Evolutionary conservation across 2,329 filamentous ascomycete species (phyloP).

Genomic region (Fusarium lyarnte): DNA sequence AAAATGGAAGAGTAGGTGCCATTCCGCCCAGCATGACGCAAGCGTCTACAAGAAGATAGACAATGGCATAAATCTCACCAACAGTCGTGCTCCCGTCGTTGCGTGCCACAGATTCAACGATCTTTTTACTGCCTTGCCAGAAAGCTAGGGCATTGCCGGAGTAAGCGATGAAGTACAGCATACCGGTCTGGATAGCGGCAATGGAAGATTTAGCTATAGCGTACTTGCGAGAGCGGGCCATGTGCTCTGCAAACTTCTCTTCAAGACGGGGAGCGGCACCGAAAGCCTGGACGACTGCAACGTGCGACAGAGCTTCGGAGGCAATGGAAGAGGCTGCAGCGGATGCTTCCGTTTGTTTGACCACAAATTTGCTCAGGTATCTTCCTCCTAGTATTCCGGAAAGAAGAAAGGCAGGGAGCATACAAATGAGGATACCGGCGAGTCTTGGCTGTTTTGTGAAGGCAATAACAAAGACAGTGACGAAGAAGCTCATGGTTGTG

Average conservation of each 20-base stretch:
- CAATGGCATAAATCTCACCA: not conserved
- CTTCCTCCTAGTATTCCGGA: slow-evolving; percentile 67
- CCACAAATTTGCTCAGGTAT: slow-evolving; percentile 61
- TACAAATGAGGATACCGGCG: slow-evolving; percentile 63
- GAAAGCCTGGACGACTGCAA: not conserved
- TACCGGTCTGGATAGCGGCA: not conserved
- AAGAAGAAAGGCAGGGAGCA: slow-evolving; percentile 69
- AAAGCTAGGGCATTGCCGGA: not conserved
- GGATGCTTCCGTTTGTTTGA: slow-evolving; percentile 54
- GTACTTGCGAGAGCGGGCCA: not conserved
- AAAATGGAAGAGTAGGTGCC: not conserved
- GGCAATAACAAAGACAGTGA: slow-evolving; percentile 72
- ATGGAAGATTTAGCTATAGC: not conserved
- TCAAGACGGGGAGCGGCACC: not conserved
- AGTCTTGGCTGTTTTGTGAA: slow-evolving; percentile 43
- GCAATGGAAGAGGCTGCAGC: slow-evolving; percentile 55
- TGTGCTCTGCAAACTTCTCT: not conserved
- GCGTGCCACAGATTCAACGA: not conserved
- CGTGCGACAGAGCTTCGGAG: not conserved
- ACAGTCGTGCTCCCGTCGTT: not conserved
- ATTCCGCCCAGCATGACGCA: not conserved
- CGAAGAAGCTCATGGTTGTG: slow-evolving; percentile 69
- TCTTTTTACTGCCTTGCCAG: not conserved
- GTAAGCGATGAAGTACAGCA: not conserved
- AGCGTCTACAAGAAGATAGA: not conserved